phyloP scores from a whole-genome alignment of 495 filamentous ascomycete genomes.

The Aspergillus sclerotiicarbonarius region DNA sequence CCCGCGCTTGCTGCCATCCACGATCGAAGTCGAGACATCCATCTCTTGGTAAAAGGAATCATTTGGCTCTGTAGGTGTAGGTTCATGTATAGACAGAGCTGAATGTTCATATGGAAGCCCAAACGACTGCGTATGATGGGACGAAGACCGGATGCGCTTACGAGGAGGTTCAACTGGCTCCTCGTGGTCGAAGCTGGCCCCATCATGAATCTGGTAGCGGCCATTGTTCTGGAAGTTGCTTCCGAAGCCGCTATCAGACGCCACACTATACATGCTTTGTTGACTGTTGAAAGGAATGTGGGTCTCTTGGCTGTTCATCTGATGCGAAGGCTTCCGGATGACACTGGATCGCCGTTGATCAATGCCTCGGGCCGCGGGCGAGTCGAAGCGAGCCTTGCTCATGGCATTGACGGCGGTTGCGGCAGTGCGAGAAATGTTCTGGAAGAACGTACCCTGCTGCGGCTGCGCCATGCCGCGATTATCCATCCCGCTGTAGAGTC shows the following conservation, averaged over 20 bases:
- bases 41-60: constrained; percentile 76
- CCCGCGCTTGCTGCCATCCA: constrained; percentile 55
- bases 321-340: constrained; percentile 57
- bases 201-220: constrained; percentile 45
- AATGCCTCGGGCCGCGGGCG: constrained; percentile 63
- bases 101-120: constrained; percentile 38
- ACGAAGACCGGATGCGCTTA: constrained; percentile 67
- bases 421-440: constrained; percentile 90
- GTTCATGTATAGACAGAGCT: constrained; percentile 42
- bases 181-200: constrained; percentile 46
- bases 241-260: constrained; percentile 63
- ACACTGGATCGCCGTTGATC: constrained; percentile 50
- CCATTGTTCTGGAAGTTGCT: constrained; percentile 42
- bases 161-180: constrained; percentile 76
- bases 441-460: constrained; percentile 82
- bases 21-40: constrained; percentile 48
- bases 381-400: constrained; percentile 92
- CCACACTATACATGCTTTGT: constrained; percentile 63
- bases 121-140: constrained; percentile 45
- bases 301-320: constrained; percentile 62
- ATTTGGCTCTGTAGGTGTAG: constrained; percentile 83
- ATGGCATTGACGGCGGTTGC: constrained; percentile 91
- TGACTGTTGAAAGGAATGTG: constrained; percentile 57
- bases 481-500: constrained; percentile 74
- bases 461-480: constrained; percentile 62